A percentile compares a stretch with the other conserved stretches of the same genome.
Conservation (phyloP, 768 basidiomycete genomes). For the Melanogaster broomeanus region DNA sequence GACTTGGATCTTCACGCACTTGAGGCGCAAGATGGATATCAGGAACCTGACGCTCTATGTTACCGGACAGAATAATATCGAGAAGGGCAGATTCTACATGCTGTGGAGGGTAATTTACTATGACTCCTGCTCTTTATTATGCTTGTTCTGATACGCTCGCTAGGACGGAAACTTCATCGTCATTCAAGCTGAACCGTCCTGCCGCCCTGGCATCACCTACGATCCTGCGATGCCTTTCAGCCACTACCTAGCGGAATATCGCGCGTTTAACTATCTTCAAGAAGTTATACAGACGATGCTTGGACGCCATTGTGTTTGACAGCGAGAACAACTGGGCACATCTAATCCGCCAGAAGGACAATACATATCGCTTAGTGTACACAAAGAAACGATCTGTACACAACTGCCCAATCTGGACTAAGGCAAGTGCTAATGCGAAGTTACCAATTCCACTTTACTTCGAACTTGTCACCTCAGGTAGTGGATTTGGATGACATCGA, state of each 20-base stretch:
- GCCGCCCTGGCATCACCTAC: slow-evolving; percentile 12
- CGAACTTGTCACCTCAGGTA: slow-evolving; percentile 16
- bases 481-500: slow-evolving; percentile 34
- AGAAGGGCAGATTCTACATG: slow-evolving; percentile 23
- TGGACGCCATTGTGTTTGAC: slow-evolving; percentile 29
- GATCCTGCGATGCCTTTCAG: background rate
- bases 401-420: slow-evolving; percentile 31
- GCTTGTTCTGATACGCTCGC: slow-evolving; percentile 6
- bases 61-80: slow-evolving; percentile 1
- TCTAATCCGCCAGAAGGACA: slow-evolving; percentile 31
- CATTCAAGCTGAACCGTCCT: slow-evolving; percentile 33
- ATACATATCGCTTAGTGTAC: slow-evolving; percentile 28
- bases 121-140: background rate
- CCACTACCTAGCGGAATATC: slow-evolving; percentile 15
- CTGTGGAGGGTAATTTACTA: slow-evolving; percentile 27
- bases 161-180: slow-evolving; percentile 30
- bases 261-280: slow-evolving; percentile 23
- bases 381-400: slow-evolving; percentile 20
- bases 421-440: slow-evolving; percentile 10
- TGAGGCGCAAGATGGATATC: slow-evolving; percentile 28
- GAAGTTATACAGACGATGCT: slow-evolving; percentile 37
- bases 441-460: background rate
- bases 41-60: slow-evolving; percentile 22
- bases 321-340: slow-evolving; percentile 36
- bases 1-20: slow-evolving; percentile 18